Evolutionary conservation across 176 grass and related monocot genomes (phyloP), one percentile per base, ranked within the genome.

Genomic region (Pharus latifolius): DNA sequence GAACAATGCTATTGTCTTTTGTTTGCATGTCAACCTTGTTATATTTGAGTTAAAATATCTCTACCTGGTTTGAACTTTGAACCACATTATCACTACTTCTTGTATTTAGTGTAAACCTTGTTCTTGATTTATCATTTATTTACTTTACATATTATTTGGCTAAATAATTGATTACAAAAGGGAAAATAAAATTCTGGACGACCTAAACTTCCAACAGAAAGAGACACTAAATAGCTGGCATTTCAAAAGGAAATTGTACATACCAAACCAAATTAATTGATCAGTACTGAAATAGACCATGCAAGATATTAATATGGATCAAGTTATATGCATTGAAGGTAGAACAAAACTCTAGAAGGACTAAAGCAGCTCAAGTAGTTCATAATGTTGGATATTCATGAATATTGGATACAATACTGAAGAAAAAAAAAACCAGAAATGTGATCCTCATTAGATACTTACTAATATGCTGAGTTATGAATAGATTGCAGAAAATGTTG

Each of bases 21-120:
- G 63, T 74, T 33, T 56, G 57, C 78, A 30, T 76, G 83, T 65
- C 70, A 76, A 76, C 77, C 78, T 51, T 77, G 50, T 81, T 72
- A 64, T 81, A 67, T 69, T 74, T 28, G 43, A 71, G 72, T 52
- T 6, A 14, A 57, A 13, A 17, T 58, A 29, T 65, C 18, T 59
- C 33, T 75, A 70, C 31, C 63, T 25, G 9, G 31, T 80, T 76
- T 75, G 56, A 38, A 38, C 35, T 38, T 38, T 4, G 35, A 74
- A 78, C 35, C 26, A 54, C 53, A 58, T 29, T 37, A 42, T 33
- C 31, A 50, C 71, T 59, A 30, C n/a, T n/a, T n/a, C n/a, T n/a
- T n/a, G n/a, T n/a, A n/a, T n/a, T n/a, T n/a, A n/a, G n/a, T n/a
- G n/a, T n/a, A n/a, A n/a, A n/a, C n/a, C n/a, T n/a, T n/a, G 22